A percentile compares a stretch with the other conserved stretches of the same genome.
Conservation (phyloP, 345 rosid species). For the Ricinus communis region DNA sequence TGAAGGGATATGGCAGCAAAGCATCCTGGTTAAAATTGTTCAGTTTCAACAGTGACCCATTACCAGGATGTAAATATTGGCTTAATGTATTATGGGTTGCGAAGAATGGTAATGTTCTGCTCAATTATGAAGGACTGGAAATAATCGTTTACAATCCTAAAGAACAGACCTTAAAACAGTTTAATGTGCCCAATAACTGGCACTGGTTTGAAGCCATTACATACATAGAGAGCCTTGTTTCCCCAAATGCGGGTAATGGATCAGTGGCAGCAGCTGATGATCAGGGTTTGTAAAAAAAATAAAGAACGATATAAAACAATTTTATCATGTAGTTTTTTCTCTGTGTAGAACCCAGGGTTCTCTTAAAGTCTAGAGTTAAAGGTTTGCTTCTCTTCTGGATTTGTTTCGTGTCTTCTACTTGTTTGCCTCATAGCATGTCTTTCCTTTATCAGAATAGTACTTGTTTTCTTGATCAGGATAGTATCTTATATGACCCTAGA, state of each 20-base stretch:
- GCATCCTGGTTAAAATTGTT: not conserved
- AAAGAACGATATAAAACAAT: too few relatives aligned
- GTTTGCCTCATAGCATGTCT: too few relatives aligned
- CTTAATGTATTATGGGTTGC: not conserved
- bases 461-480: too few relatives aligned
- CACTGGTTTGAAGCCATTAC: not conserved
- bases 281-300: not conserved
- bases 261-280: not conserved
- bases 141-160: not conserved
- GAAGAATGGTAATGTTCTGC: not conserved
- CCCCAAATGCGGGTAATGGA: not conserved
- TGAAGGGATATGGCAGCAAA: not conserved
- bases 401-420: too few relatives aligned
- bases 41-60: not conserved
- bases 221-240: constrained; percentile 8
- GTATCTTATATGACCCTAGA: too few relatives aligned
- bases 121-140: constrained; percentile 4
- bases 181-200: not conserved
- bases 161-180: not conserved
- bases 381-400: too few relatives aligned
- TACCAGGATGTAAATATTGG: not conserved
- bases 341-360: too few relatives aligned
- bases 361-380: too few relatives aligned
- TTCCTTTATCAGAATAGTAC: too few relatives aligned
- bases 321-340: too few relatives aligned